Evolutionary conservation across 2,329 filamentous ascomycete genomes (phyloP).

Genomic region (Colletotrichum incanum): DNA sequence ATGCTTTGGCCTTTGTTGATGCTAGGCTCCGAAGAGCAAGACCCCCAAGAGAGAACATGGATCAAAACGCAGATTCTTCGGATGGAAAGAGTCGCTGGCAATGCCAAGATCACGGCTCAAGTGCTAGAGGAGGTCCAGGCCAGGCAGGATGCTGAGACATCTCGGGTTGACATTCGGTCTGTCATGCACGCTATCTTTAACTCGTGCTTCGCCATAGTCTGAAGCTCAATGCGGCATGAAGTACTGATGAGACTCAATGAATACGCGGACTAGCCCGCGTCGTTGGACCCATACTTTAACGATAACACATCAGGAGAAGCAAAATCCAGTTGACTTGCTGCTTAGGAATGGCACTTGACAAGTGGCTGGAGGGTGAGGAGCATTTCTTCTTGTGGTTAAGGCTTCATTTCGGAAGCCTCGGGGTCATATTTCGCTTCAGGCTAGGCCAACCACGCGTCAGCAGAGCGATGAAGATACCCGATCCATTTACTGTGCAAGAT

Average conservation of each 20-base stretch:
- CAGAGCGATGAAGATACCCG: not conserved
- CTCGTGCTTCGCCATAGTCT: constrained; percentile 67
- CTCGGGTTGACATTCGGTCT: constrained; percentile 60
- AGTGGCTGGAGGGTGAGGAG: not conserved
- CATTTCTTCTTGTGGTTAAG: too few species aligned
- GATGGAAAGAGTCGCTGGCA: constrained; percentile 63
- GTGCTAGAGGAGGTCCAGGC: constrained; percentile 63
- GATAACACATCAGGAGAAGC: too few species aligned
- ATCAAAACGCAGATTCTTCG: constrained; percentile 65
- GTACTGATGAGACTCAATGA: too few species aligned
- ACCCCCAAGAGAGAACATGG: constrained; percentile 63
- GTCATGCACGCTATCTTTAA: constrained; percentile 67
- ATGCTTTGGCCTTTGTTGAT: constrained; percentile 72
- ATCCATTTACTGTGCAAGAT: not conserved
- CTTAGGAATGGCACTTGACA: too few species aligned
- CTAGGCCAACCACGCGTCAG: not conserved
- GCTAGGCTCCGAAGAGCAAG: constrained; percentile 70
- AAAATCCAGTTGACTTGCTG: not conserved
- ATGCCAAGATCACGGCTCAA: constrained; percentile 61
- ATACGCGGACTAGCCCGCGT: not conserved
- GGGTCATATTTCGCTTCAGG: too few species aligned
- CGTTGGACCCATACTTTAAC: too few species aligned
- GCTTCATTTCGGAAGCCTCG: too few species aligned
- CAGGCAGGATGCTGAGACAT: constrained; percentile 58
- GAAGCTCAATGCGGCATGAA: not conserved